Evolutionary conservation across 257 asterid species (phyloP).

Genomic region (Petunia secreta): DNA sequence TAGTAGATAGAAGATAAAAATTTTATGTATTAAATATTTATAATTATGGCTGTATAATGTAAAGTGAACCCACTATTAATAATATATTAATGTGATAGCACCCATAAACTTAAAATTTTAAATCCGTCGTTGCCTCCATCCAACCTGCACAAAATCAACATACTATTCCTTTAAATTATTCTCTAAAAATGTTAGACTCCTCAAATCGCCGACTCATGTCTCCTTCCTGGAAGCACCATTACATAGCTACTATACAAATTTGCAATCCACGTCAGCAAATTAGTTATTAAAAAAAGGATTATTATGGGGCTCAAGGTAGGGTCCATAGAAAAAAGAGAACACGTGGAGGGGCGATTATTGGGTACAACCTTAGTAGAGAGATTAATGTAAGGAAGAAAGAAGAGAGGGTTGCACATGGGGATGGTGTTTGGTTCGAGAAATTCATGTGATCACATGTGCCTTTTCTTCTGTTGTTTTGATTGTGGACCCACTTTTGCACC

Average conservation of each 20-base stretch:
- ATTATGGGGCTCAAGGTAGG: conserved; percentile 49
- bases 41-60: too few species aligned
- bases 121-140: too few species aligned
- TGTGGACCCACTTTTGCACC: conserved; percentile 38
- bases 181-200: background rate
- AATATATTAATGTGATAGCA: too few species aligned
- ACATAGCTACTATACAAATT: conserved; percentile 1
- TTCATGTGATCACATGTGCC: conserved; percentile 77
- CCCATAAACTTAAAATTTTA: too few species aligned
- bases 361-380: conserved; percentile 18
- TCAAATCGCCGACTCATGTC: conserved; percentile 48
- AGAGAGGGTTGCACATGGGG: conserved; percentile 54
- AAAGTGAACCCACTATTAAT: too few species aligned
- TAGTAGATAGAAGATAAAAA: too few species aligned
- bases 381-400: background rate
- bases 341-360: conserved; percentile 35
- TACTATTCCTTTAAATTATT: conserved; percentile 20
- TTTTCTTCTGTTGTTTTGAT: conserved; percentile 32
- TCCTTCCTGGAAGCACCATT: conserved; percentile 50
- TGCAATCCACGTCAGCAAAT: conserved; percentile 9
- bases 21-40: too few species aligned
- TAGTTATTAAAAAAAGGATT: background rate
- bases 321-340: conserved; percentile 18
- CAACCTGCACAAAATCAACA: background rate
- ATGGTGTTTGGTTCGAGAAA: conserved; percentile 46